Percentiles rank a stretch among this genome's conserved stretches.
Conservation (phyloP, 257 asterid species). For the Handroanthus guayacan region DNA sequence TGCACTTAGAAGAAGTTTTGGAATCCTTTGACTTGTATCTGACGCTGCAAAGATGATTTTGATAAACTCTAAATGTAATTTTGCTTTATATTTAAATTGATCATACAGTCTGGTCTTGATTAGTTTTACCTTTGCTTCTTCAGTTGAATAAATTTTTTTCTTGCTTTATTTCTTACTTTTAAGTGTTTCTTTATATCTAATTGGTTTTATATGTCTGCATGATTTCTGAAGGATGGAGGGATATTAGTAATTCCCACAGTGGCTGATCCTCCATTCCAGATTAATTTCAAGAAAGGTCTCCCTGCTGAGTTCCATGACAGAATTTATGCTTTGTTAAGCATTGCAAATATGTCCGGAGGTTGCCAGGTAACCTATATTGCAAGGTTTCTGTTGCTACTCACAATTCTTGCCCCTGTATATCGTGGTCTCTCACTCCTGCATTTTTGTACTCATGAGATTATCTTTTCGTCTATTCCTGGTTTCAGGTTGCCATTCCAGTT, state of each 20-base stretch:
- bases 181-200: conserved; percentile 17
- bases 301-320: conserved; percentile 61
- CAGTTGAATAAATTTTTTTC: not conserved
- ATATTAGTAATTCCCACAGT: conserved; percentile 82
- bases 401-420: conserved; percentile 6
- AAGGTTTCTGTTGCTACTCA: conserved; percentile 21
- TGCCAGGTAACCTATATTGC: conserved; percentile 68
- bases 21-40: not conserved
- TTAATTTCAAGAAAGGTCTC: conserved; percentile 54
- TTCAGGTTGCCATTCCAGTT: conserved; percentile 77
- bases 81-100: not conserved
- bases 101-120: not conserved
- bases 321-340: conserved; percentile 65
- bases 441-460: conserved; percentile 1
- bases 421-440: conserved; percentile 1
- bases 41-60: conserved; percentile 9
- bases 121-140: not conserved
- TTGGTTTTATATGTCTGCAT: conserved; percentile 25
- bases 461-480: not conserved
- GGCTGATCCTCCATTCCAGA: conserved; percentile 77
- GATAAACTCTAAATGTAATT: not conserved
- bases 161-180: not conserved
- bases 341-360: conserved; percentile 85
- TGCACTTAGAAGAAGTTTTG: not conserved
- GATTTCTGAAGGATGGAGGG: conserved; percentile 65